These are phyloP conservation scores for Straminergon stramineum DNA, from an alignment of 225 moss, liverwort and hornwort genomes.

Conservation along the genomic window DNA sequence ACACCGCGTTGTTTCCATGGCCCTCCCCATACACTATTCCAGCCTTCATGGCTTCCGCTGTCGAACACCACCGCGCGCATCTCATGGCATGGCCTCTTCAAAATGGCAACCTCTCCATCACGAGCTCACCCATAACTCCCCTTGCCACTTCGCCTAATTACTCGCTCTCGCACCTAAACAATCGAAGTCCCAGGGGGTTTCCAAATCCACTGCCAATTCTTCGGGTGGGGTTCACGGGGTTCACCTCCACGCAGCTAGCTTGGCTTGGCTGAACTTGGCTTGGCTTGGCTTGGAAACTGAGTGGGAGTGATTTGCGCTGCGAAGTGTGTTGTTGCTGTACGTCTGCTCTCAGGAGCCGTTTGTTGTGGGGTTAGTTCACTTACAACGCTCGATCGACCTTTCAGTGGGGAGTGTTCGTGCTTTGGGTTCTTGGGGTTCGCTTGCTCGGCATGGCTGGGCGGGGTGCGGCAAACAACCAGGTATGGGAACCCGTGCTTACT, in stretches of 20 bases:
- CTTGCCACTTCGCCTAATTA: neutral
- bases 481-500: neutral
- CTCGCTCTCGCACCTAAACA: neutral
- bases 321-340: neutral
- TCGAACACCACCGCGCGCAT: neutral
- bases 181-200: neutral
- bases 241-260: neutral
- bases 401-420: neutral
- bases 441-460: neutral
- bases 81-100: slow-evolving; percentile 4
- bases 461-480: neutral
- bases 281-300: neutral
- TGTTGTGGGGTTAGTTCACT: neutral
- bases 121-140: neutral
- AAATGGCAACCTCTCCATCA: neutral
- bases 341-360: neutral
- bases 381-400: neutral
- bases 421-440: neutral
- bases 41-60: neutral
- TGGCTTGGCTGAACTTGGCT: neutral
- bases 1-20: neutral
- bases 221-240: neutral
- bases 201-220: neutral
- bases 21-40: neutral
- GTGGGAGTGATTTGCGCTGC: neutral